phyloP scores from a whole-genome alignment of 2,329 filamentous ascomycete species.

The Diaporthe velutina region DNA sequence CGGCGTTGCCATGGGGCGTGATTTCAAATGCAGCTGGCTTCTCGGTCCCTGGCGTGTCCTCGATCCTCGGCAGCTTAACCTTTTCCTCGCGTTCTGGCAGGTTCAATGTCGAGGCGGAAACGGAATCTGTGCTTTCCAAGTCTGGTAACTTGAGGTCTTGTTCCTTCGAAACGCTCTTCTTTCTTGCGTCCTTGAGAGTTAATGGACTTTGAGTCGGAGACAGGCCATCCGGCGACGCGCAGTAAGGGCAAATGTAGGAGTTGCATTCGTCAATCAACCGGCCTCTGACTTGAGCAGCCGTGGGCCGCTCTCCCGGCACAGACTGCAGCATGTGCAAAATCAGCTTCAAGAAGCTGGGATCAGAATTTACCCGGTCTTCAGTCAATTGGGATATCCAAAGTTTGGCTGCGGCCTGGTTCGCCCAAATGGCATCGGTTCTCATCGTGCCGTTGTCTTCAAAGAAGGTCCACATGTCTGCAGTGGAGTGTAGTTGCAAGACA shows the following conservation, averaged over 20 bases:
- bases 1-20: not conserved
- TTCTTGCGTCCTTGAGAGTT: not conserved
- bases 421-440: not conserved
- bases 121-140: not conserved
- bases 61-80: not conserved
- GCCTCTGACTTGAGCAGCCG: constrained; percentile 5
- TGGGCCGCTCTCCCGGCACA: not conserved
- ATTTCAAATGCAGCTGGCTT: not conserved
- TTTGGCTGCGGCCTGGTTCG: not conserved
- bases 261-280: not conserved
- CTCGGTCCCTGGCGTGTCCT: not conserved
- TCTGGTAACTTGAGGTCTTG: not conserved
- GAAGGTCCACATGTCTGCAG: not conserved
- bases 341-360: not conserved
- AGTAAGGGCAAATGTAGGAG: constrained; percentile 4
- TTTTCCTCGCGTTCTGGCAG: not conserved
- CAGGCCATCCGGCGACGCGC: not conserved
- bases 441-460: not conserved
- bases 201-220: not conserved
- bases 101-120: not conserved
- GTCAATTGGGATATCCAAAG: not conserved
- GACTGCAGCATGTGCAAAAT: not conserved
- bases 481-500: not conserved
- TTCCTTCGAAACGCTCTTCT: not conserved
- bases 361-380: not conserved